phyloP scores from a whole-genome alignment of 371 early-diverging fungal genomes.

The Blakeslea trispora region DNA sequence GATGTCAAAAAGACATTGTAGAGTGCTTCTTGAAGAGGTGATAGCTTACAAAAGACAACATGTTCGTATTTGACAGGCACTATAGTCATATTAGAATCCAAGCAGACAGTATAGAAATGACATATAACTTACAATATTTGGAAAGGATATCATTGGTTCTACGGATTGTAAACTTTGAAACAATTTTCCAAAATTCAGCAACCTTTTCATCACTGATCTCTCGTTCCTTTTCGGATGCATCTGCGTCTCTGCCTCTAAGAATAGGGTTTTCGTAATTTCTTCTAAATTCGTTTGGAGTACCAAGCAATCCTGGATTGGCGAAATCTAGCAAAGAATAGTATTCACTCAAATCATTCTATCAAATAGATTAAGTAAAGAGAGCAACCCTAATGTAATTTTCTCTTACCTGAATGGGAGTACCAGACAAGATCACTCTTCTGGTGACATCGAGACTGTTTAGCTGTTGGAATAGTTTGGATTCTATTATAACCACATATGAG shows the following conservation, averaged over 20 bases:
- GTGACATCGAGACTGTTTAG: conserved; percentile 83
- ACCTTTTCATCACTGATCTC: conserved; percentile 85
- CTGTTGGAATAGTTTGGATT: conserved; percentile 84
- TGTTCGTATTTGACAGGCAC: conserved; percentile 96
- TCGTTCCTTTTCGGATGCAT: conserved; percentile 84
- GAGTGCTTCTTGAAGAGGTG: conserved; percentile 75
- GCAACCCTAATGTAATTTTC: too few relatives aligned
- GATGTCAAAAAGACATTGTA: conserved; percentile 83
- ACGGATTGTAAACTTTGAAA: conserved; percentile 93
- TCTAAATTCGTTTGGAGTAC: conserved; percentile 88
- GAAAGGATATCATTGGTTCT: conserved; percentile 93
- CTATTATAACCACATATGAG: too few relatives aligned
- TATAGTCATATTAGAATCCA: conserved; percentile 22
- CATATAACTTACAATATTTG: conserved; percentile 87
- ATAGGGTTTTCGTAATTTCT: conserved; percentile 92
- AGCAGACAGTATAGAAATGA: not conserved
- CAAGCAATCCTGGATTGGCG: conserved; percentile 95
- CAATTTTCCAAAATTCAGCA: conserved; percentile 80
- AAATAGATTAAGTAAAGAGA: too few relatives aligned
- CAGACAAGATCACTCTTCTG: conserved; percentile 91
- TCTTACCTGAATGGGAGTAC: conserved; percentile 96
- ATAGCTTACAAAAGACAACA: conserved; percentile 91
- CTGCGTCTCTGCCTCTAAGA: conserved; percentile 90
- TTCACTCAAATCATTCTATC: conserved; percentile 92
- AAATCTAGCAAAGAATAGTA: conserved; percentile 94